Evolutionary conservation across 1,139 yeast genomes (phyloP), one percentile per base, ranked within the genome.

Genomic region (Eremothecium sinecaudum): DNA sequence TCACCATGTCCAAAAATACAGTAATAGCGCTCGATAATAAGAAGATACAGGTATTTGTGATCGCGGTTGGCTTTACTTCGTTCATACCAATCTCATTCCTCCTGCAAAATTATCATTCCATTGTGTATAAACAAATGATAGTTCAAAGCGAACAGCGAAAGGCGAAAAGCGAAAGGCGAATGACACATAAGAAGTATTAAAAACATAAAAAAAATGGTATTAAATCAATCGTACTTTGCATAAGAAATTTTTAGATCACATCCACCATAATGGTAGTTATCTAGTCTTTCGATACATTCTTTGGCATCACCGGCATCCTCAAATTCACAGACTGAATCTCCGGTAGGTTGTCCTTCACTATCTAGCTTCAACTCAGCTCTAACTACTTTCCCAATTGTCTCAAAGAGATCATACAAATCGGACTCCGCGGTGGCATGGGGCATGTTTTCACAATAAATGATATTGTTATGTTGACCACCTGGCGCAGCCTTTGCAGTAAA

Each of bases 391-490:
- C 94, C 95, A 35, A 86, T 75, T 20, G 93, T 79, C 53, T 80
- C 92, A 57, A 87, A 87, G 41, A 90, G 69, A 47, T 87, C 96
- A 44, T 69, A 74, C 47, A 90, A 70, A 59, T 90, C 97, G 40
- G 79, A 79, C 47, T 78, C 77, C 27, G 86, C 75, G 16, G 97
- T 87, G 31, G 87, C 80, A 69, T 75, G 84, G 21, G 97, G 97
- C 53, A 90, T 66, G 61, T 87, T 90, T 35, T 69, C 70, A 28
- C 81, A 87, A 53, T 62, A 80, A 28, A 87, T 73, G 14, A 77
- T 72, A 39, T 69, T 74, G 33, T 74, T 71, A 30, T 71, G 70
- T 31, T 67, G 74, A 14, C 95, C 96, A 33, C 55, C 56, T 7
- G 26, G 26, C 9, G 18, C 18, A 11, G 27, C 20, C 14, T 32